Evolutionary conservation across 2,329 filamentous ascomycete genomes (phyloP).

Genomic region (Trichocomaceae sp.): DNA sequence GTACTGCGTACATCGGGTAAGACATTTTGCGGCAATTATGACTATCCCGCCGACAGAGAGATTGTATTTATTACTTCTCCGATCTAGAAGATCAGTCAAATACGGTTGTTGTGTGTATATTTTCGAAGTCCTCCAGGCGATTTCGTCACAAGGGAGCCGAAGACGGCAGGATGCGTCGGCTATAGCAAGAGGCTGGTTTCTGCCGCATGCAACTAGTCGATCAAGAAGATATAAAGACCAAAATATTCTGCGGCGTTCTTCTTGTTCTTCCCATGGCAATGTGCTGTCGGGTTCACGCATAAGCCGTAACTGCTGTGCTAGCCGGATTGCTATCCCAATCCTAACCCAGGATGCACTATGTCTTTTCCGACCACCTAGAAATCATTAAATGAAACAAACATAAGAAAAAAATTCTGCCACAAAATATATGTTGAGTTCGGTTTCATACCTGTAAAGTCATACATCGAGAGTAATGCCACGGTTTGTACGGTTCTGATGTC

Average conservation of each 20-base stretch:
- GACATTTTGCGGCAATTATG: neutral
- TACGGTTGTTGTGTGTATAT: no score
- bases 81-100: neutral
- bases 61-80: neutral
- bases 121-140: conserved; percentile 9
- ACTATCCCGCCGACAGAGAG: neutral
- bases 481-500: conserved; percentile 28
- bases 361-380: neutral
- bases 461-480: conserved; percentile 29
- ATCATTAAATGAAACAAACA: no score
- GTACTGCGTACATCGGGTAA: neutral
- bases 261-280: conserved; percentile 13
- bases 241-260: conserved; percentile 16
- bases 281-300: conserved; percentile 10
- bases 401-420: neutral
- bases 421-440: neutral
- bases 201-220: conserved; percentile 16
- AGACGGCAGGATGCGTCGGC: conserved; percentile 16
- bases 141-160: conserved; percentile 16
- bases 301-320: conserved; percentile 43
- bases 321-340: conserved; percentile 46
- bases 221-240: conserved; percentile 21
- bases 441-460: conserved; percentile 29
- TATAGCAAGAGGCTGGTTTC: conserved; percentile 14
- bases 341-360: conserved; percentile 4